Evolutionary conservation across 345 rosid species (phyloP), one percentile per base, ranked within the genome.

Genomic region (Excoecaria cochinchinensis): DNA sequence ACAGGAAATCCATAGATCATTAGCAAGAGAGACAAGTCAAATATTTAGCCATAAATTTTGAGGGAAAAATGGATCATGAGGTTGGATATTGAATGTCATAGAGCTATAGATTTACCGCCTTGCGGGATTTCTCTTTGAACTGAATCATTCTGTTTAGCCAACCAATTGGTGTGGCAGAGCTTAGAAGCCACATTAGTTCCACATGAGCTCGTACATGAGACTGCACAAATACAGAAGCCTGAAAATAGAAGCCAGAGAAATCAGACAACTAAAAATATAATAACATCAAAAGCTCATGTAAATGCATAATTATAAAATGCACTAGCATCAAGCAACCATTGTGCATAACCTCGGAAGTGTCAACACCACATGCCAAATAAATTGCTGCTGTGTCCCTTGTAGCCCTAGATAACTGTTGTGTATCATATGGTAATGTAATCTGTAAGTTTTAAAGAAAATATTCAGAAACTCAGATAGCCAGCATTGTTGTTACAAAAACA

Each of bases 171-270:
- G 94, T 91, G 70, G 88, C 84, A 64, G 95, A 74, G 82, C 95
- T 87, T 59, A 90, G 86, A 38, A 90, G 91, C 92, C 90, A 91
- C 97, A 91, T 92, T 75, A 94, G 84, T 53, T 90, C 97, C 46
- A 81, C 85, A 84, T 90, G 97, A 47, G 98, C 91, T 47, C 82
- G 91, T 12, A 92, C 97, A 63, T 89, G 93, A 74, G 97, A 94
- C 85, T 94, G 98, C 75, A 91, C 92, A 86, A 92, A 91, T 14
- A 92, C 98, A 46, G 97, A 87, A 83, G 97, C 97, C 94, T 93
- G 88, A 84, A 82, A 5, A 55, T 52, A 55, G 77, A 61, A 75
- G 75, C 64, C 38, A 51, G 70, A 42, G 53, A 57, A 52, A 78
- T 57, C 31, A 68, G 55, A 58, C 12, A n/a, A 67, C 67, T 58